Evolutionary conservation across 2,329 filamentous ascomycete species (phyloP).

Genomic region (Coniochaeta ligniaria): DNA sequence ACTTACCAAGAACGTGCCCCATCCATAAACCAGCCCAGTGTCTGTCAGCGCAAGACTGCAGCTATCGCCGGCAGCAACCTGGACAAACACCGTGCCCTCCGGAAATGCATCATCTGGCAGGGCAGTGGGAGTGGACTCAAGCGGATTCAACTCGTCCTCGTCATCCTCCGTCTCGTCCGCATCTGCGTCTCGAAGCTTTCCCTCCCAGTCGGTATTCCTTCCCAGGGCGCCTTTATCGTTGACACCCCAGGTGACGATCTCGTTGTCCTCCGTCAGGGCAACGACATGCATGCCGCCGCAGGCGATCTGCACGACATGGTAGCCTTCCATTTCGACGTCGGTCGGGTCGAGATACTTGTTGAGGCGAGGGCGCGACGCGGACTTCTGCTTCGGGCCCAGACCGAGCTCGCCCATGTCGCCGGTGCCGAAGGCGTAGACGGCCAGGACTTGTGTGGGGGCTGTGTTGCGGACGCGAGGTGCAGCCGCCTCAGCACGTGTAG

Average conservation of each 20-base stretch:
- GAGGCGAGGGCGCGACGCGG: slow-evolving; percentile 9
- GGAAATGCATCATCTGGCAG: slow-evolving; percentile 45
- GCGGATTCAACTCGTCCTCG: slow-evolving; percentile 49
- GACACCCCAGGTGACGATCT: slow-evolving; percentile 63
- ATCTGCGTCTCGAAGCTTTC: slow-evolving; percentile 35
- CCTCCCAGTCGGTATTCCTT: slow-evolving; percentile 50
- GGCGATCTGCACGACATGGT: slow-evolving; percentile 48
- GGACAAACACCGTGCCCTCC: slow-evolving; percentile 47
- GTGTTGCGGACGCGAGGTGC: slow-evolving; percentile 8
- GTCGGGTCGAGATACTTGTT: slow-evolving; percentile 11
- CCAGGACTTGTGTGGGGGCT: slow-evolving; percentile 10
- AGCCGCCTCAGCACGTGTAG: background rate
- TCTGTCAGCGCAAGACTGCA: slow-evolving; percentile 55
- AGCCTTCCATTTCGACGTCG: background rate
- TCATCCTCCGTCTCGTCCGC: slow-evolving; percentile 17
- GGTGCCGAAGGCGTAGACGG: slow-evolving; percentile 13
- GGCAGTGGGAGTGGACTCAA: slow-evolving; percentile 49
- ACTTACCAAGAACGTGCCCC: slow-evolving; percentile 58
- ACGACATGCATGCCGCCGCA: slow-evolving; percentile 62
- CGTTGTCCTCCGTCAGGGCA: slow-evolving; percentile 58
- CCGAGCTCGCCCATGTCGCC: slow-evolving; percentile 42
- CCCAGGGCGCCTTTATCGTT: slow-evolving; percentile 63
- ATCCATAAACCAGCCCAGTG: slow-evolving; percentile 56
- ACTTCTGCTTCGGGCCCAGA: slow-evolving; percentile 12
- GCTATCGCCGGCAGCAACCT: slow-evolving; percentile 53